Base-by-base conservation (phyloP, 345 rosid species). In the Euphorbia peplus region DNA sequence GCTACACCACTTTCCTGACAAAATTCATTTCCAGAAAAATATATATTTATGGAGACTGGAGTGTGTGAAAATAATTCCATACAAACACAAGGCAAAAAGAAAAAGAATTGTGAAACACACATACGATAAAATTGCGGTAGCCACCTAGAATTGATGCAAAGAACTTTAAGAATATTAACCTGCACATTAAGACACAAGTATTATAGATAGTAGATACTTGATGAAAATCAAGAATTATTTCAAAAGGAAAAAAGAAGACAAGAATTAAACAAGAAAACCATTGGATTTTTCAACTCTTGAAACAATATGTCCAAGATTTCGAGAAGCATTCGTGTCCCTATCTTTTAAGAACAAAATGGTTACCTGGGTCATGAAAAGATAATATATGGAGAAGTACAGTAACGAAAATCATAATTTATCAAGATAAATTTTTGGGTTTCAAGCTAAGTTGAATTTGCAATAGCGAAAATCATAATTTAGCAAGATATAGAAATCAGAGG, bases 41-140 rank as follows among this genome's bases (percentile, higher is more conserved):
- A 66, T 53, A 67, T 12, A 60, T 37, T 58, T 24, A 68, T 48
- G 44, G 66, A 52, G 60, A 67, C 22, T 19, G 60, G 6, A 32
- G 25, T 44, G 29, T 48, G 63, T 56, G 67, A 19, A 3, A 46
- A 5, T 41, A 50, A 66, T 71, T 63, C 60, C 42, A 67, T 52
- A 70, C 22, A 73, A 59, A 8, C 15, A 13, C 15, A 13, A n/a
- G n/a, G n/a, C n/a, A n/a, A 44, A 44, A 15, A 44, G 50, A 51
- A 68, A 66, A 70, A 58, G 52, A 67, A n/a, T 13, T 44, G 51
- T 28, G n/a, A 69, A 25, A 19, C 3, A 67, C 59, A 32, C 97
- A 53, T 90, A 95, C 99, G 59, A 95, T 80, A 80, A 95, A 95
- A 82, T 95, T 95, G 84, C 96, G 99, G 78, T 95, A 95, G 85